These are phyloP conservation scores for Aspergillus saccharolyticus DNA, from an alignment of 495 filamentous ascomycete genomes.

Conservation along the genomic window DNA sequence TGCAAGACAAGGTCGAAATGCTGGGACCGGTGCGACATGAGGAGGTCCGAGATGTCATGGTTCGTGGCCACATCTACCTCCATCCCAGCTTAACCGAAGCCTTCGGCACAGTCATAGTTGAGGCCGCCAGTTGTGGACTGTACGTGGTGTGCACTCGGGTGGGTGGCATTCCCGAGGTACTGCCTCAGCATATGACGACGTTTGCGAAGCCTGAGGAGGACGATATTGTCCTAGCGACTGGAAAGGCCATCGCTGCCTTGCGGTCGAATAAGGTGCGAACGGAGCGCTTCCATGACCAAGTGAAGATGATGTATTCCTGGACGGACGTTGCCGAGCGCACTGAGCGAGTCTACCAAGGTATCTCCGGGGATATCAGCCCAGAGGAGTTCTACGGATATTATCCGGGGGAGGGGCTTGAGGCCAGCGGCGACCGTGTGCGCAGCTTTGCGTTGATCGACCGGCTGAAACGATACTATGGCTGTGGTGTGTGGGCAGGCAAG, in stretches of 20 bases:
- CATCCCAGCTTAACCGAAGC: constrained; percentile 94
- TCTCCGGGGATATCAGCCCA: constrained; percentile 74
- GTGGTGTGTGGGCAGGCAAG: constrained; percentile 98
- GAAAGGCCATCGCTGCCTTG: constrained; percentile 72
- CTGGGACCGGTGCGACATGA: constrained; percentile 90
- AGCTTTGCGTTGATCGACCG: constrained; percentile 92
- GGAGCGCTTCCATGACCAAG: constrained; percentile 91
- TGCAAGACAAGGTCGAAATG: constrained; percentile 90
- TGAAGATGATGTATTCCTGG: constrained; percentile 98
- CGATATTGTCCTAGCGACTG: constrained; percentile 77
- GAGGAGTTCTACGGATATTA: constrained; percentile 84
- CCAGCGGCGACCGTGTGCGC: constrained; percentile 67
- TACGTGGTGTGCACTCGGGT: constrained; percentile 97
- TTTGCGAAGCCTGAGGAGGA: constrained; percentile 93
- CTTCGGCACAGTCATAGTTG: constrained; percentile 95
- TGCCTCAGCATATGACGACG: constrained; percentile 89
- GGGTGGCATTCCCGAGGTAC: constrained; percentile 91
- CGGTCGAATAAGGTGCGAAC: constrained; percentile 82
- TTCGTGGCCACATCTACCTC: constrained; percentile 91
- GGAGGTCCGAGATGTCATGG: constrained; percentile 98
- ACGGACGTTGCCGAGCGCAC: constrained; percentile 89
- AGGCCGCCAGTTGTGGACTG: constrained; percentile 89
- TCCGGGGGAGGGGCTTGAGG: constrained; percentile 56
- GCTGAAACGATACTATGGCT: constrained; percentile 95
- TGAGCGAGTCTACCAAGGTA: constrained; percentile 90